Base-by-base conservation (phyloP, 768 basidiomycete species). In the Collybia sp. region DNA sequence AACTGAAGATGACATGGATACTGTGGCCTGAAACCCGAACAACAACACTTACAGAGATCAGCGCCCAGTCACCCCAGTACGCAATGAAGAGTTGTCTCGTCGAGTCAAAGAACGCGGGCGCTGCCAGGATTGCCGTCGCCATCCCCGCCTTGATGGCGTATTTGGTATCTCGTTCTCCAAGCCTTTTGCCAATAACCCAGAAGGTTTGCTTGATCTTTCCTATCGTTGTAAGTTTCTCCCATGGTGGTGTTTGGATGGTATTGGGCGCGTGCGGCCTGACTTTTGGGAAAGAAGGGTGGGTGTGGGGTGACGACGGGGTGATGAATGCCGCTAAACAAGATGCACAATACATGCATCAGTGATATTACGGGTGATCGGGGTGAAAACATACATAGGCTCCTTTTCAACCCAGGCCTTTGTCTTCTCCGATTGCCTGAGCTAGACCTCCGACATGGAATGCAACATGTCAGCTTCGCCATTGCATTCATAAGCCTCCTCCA, bases 31-130 rank as follows among this genome's bases (percentile, higher is more conserved):
- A 30, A 35, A 33, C 31, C 46, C 42, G 19, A 8, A 32, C 4
- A 8, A 31, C 19, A 46, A 42, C 20, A 69, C 78, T 58, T 50
- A 89, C 92, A 38, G 93, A 93, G 44, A 98, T 89, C 58, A 99
- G 68, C 1, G 93, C 93, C 95, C 95, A 99, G 66, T 97, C 93
- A 31, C 94, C 94, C 55, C 83, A 79, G 55, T 86, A 93, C 40
- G 83, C 77, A 36, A 89, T 70, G 57, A 96, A 97, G 3, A 80
- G 63, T 4, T 83, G 84, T 18, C 93, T 72, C 1, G 88, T 93
- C 13, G 63, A 50, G 44, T 88, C 86, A 48, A 89, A 83, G 64
- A 95, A 97, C 0, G 94, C 94, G 2, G 94, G 93, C 0, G 86
- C 75, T 0, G 93, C 85, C 3, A 98, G 70, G 18, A 96, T 64